Conservation (phyloP, 495 filamentous ascomycete genomes). For the Penicillium silybi region DNA sequence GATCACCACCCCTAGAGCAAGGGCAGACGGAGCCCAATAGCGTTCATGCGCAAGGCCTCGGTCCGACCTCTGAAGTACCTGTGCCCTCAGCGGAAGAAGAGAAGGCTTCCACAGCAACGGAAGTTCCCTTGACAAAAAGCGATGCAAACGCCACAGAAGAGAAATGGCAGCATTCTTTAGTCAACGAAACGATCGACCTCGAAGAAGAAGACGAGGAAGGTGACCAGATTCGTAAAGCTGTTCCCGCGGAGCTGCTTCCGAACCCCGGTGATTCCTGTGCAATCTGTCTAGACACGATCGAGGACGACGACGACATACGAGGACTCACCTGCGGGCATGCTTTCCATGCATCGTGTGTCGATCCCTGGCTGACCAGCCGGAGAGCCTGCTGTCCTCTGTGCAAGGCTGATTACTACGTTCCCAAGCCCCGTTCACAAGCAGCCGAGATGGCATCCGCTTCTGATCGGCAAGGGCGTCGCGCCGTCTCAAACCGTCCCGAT, state of each 20-base stretch:
- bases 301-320: slow-evolving; percentile 93
- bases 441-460: slow-evolving; percentile 8
- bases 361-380: slow-evolving; percentile 92
- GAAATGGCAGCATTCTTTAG: slow-evolving; percentile 18
- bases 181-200: slow-evolving; percentile 19
- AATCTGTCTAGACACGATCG: slow-evolving; percentile 90
- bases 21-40: slow-evolving; percentile 14
- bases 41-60: slow-evolving; percentile 9
- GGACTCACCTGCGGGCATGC: slow-evolving; percentile 93
- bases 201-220: slow-evolving; percentile 75
- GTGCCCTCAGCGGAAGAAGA: slow-evolving; percentile 19
- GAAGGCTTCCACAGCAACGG: slow-evolving; percentile 8
- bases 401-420: slow-evolving; percentile 94
- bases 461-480: slow-evolving; percentile 18
- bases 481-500: slow-evolving; percentile 6
- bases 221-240: slow-evolving; percentile 76
- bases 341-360: slow-evolving; percentile 90
- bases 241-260: slow-evolving; percentile 76
- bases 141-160: slow-evolving; percentile 6
- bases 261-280: slow-evolving; percentile 94
- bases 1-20: slow-evolving; percentile 9
- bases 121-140: not conserved
- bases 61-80: slow-evolving; percentile 3
- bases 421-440: slow-evolving; percentile 62
- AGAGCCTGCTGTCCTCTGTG: slow-evolving; percentile 95